Percentiles rank a stretch among this genome's conserved stretches.
phyloP scores from a whole-genome alignment of 164 flowering plant genomes.

The Vitis labrusca region DNA sequence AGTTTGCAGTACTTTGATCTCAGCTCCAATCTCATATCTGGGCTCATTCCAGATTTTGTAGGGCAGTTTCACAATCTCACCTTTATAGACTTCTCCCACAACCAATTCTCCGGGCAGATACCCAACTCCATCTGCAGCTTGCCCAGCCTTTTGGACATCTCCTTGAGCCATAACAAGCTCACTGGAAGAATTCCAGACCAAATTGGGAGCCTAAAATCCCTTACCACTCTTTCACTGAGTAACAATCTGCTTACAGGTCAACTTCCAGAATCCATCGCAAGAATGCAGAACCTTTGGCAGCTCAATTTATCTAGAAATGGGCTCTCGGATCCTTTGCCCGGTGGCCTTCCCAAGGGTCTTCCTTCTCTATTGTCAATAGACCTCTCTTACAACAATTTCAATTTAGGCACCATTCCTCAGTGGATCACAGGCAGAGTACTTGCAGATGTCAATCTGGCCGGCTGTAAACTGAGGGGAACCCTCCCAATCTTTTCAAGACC shows the following conservation, averaged over 20 bases:
- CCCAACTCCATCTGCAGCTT: constrained; percentile 58
- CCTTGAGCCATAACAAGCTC: constrained; percentile 61
- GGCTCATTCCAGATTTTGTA: constrained; percentile 58
- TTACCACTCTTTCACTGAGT: constrained; percentile 59
- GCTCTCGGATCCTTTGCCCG: constrained; percentile 62
- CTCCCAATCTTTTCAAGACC: constrained; percentile 68
- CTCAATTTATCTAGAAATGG: constrained; percentile 77
- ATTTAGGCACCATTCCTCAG: constrained; percentile 61
- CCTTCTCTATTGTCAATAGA: constrained; percentile 77
- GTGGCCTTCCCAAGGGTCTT: constrained; percentile 40
- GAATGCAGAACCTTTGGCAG: constrained; percentile 62
- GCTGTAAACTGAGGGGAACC: constrained; percentile 65
- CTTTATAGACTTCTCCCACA: constrained; percentile 64
- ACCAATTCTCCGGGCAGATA: constrained; percentile 64
- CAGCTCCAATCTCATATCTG: constrained; percentile 69
- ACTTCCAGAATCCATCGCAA: constrained; percentile 67
- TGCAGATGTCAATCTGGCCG: constrained; percentile 69
- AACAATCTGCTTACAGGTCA: constrained; percentile 60
- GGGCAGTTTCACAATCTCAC: constrained; percentile 64
- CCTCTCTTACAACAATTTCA: constrained; percentile 75
- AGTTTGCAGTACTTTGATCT: constrained; percentile 75
- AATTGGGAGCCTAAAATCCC: constrained; percentile 58
- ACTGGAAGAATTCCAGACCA: constrained; percentile 68
- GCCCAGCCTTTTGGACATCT: constrained; percentile 47
- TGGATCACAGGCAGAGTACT: constrained; percentile 74